Conservation (phyloP, 169 alveolate species). For the Toxoplasma gondii region DNA sequence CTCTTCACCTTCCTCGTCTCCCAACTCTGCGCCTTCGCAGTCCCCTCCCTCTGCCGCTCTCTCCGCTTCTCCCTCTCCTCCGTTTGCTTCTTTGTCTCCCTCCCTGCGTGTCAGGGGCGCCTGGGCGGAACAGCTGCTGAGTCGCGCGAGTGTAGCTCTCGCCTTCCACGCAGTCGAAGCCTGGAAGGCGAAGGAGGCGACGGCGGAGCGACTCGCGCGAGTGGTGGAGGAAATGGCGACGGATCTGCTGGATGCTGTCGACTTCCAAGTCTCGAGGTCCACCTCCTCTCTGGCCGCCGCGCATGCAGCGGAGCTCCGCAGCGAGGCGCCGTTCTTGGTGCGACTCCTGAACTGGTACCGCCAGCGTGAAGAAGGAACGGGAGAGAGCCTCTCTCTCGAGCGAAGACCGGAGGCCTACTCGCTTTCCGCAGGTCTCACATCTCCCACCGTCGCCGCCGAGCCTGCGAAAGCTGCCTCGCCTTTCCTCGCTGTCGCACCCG, state of each 20-base stretch:
- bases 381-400: background rate
- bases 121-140: background rate
- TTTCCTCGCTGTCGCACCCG: background rate
- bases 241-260: background rate
- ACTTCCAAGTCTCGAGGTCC: background rate
- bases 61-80: too few species aligned
- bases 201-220: background rate
- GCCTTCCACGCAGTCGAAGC: background rate
- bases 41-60: too few species aligned
- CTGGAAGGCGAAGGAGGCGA: background rate
- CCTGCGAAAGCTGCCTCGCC: background rate
- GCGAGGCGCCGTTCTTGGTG: constrained; percentile 11
- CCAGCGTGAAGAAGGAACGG: constrained; percentile 10
- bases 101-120: background rate
- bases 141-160: background rate
- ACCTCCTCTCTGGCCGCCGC: background rate
- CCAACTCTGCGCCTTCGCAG: too few species aligned
- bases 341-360: constrained; percentile 12
- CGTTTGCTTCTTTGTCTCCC: background rate
- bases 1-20: too few species aligned
- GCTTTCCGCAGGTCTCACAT: too few species aligned
- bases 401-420: too few species aligned
- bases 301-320: background rate
- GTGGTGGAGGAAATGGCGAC: constrained; percentile 20
- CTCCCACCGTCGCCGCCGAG: background rate